Base-by-base conservation (phyloP, 495 filamentous ascomycete genomes). In the Astrothelium macrocarpum region DNA sequence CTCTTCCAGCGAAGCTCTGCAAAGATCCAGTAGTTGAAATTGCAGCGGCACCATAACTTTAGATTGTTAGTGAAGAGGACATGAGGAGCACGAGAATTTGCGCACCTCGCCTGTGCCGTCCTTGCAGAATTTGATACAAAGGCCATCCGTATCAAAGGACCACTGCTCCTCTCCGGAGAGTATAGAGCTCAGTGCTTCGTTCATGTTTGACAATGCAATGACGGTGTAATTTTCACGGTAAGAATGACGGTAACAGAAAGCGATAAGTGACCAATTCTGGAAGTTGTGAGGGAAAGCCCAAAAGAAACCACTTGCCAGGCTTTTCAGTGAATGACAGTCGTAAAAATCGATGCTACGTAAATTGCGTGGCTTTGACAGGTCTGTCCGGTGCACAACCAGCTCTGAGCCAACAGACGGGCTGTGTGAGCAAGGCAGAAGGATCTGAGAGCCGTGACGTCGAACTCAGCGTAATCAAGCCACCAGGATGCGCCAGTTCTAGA, bases 61-160 rank as follows among this genome's bases (percentile, higher is more conserved):
- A 20, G 56, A 31, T 32, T 53, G 62, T 63, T 70, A 46, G 72
- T 26, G n/a, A 60, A 25, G 16, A 23, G 59, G 65, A 43, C 58
- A 43, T 59, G n/a, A 29, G 29, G 36, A 59, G 9, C 10, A 9
- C 60, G 46, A 43, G 56, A 18, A 45, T 7, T 9, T 56, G 65
- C 64, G 36, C 36, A 72, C 71, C 68, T 73, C 66, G 59, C 71
- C 71, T 62, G 71, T 72, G 43, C 71, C 66, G 42, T 73, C 66
- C 34, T 39, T 39, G 14, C 34, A 14, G 34, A 39, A 39, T 39
- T 39, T 39, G 34, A 39, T 39, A 39, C 34, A 39, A 39, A 39
- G 34, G 14, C 34, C 14, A 14, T 14, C 34, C 34, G 34, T 39
- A 39, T 39, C 34, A 39, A 39, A 39, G 34, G 14, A 39, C 39